Percentiles rank a stretch among this genome's conserved stretches.
These are phyloP conservation scores for Pulveroboletus ravenelii DNA, from an alignment of 768 basidiomycete genomes.

Conservation along the genomic window DNA sequence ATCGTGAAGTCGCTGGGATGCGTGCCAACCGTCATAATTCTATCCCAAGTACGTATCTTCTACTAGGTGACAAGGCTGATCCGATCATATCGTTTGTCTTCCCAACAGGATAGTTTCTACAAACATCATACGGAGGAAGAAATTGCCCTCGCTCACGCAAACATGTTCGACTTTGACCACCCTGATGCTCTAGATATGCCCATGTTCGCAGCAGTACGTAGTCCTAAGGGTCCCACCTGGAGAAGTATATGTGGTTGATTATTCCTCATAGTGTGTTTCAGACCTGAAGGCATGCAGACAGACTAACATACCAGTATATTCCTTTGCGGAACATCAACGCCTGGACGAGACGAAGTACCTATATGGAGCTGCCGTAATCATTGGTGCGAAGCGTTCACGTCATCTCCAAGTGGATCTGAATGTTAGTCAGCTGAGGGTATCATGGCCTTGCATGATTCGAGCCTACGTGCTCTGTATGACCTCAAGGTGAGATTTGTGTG, in stretches of 20 bases:
- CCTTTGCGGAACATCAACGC: slow-evolving; percentile 86
- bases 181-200: slow-evolving; percentile 91
- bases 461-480: slow-evolving; percentile 79
- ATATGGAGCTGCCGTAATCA: slow-evolving; percentile 91
- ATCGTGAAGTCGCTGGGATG: slow-evolving; percentile 79
- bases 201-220: slow-evolving; percentile 70
- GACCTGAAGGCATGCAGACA: slow-evolving; percentile 83
- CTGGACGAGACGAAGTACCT: slow-evolving; percentile 76
- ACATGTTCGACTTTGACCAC: slow-evolving; percentile 82
- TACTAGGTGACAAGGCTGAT: not conserved
- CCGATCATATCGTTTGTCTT: not conserved
- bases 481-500: slow-evolving; percentile 59
- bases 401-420: not conserved
- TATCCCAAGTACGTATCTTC: slow-evolving; percentile 63
- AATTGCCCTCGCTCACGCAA: slow-evolving; percentile 76
- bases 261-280: slow-evolving; percentile 58
- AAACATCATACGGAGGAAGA: slow-evolving; percentile 75
- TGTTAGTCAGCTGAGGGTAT: slow-evolving; percentile 74
- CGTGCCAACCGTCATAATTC: slow-evolving; percentile 82
- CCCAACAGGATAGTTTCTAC: slow-evolving; percentile 86
- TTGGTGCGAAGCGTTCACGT: slow-evolving; percentile 44
- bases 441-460: slow-evolving; percentile 79
- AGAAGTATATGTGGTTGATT: not conserved
- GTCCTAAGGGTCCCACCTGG: not conserved
- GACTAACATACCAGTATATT: slow-evolving; percentile 91